Evolutionary conservation across 2,329 filamentous ascomycete species (phyloP).

Genomic region (Fusarium sublunatum): DNA sequence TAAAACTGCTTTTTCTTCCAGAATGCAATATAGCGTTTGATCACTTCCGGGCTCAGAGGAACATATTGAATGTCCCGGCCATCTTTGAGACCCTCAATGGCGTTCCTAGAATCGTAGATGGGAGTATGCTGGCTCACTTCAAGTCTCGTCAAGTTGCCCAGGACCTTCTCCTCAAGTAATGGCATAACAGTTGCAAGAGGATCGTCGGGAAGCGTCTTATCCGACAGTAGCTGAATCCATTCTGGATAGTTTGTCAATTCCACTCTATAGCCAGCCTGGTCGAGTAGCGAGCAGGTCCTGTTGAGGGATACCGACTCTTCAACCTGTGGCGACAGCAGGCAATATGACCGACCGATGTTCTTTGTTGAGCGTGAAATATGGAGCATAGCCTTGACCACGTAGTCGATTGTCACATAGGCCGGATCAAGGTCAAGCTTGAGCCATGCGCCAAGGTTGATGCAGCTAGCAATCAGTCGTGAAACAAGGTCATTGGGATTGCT

Average conservation of each 20-base stretch:
- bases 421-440: conserved; percentile 5
- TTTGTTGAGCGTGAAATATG: background rate
- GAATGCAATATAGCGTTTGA: background rate
- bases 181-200: conserved; percentile 11
- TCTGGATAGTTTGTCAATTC: conserved; percentile 2
- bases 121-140: conserved; percentile 11
- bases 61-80: background rate
- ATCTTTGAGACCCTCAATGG: background rate
- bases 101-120: background rate
- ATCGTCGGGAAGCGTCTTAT: background rate
- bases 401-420: conserved; percentile 1
- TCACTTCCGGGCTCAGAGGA: background rate
- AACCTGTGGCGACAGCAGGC: background rate
- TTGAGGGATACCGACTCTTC: conserved; percentile 4
- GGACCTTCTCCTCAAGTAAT: background rate
- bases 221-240: background rate
- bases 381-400: conserved; percentile 4
- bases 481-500: conserved; percentile 14
- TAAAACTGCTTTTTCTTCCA: conserved; percentile 8
- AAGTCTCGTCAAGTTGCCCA: conserved; percentile 7
- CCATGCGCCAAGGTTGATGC: conserved; percentile 10
- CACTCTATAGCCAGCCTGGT: background rate
- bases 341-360: background rate
- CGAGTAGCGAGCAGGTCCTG: conserved; percentile 1
- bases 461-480: conserved; percentile 5